Conservation (phyloP, 1,284 basidiomycete species). For the Puccinia polysora region DNA sequence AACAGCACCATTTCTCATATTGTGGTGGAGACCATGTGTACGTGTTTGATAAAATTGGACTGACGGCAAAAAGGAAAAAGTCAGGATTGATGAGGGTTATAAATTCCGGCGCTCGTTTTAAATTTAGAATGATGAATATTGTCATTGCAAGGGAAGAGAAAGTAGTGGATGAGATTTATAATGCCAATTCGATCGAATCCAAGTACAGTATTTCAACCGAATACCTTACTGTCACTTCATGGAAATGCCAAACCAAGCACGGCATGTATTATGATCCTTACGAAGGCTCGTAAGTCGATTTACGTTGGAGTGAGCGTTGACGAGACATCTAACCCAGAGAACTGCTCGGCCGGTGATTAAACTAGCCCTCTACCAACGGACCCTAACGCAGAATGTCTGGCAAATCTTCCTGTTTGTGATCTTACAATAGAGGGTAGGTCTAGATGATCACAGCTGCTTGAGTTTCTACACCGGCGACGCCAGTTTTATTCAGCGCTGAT, state of each 20-base stretch:
- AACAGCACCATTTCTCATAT: conserved; percentile 23
- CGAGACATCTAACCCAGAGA: background rate
- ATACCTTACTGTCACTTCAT: conserved; percentile 24
- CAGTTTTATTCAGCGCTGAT: background rate
- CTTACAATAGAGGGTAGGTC: conserved; percentile 20
- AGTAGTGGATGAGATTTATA: conserved; percentile 12
- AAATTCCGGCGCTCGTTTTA: background rate
- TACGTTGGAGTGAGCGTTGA: background rate
- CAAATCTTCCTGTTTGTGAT: conserved; percentile 41
- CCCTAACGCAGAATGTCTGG: conserved; percentile 37
- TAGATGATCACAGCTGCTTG: no score
- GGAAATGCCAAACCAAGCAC: conserved; percentile 34
- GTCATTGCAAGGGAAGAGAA: conserved; percentile 20
- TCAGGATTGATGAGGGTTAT: background rate
- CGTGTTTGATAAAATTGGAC: background rate
- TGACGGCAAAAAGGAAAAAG: background rate
- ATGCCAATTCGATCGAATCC: conserved; percentile 4
- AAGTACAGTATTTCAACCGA: conserved; percentile 40
- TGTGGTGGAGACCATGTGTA: conserved; percentile 33
- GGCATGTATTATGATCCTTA: conserved; percentile 35
- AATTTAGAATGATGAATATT: conserved; percentile 35
- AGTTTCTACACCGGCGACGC: background rate
- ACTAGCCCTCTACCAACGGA: conserved; percentile 23
- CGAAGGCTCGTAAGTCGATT: conserved; percentile 10
- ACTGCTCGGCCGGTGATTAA: background rate